Conservation (phyloP, 1,284 basidiomycete genomes). For the Cryptococcus hybrid region DNA sequence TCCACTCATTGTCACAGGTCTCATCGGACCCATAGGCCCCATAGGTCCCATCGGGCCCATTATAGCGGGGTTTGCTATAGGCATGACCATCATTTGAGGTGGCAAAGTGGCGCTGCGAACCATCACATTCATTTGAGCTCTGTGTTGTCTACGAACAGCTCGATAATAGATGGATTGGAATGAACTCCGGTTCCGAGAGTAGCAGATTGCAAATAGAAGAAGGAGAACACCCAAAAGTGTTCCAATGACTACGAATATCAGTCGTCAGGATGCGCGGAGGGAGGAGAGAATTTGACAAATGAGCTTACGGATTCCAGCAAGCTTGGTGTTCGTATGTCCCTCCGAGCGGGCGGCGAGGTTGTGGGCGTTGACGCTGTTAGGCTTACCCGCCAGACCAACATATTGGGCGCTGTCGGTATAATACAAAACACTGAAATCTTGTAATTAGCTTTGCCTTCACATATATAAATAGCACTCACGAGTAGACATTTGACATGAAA, state of each 20-base stretch:
- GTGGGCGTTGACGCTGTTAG: constrained; percentile 29
- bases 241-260: constrained; percentile 31
- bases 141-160: constrained; percentile 31
- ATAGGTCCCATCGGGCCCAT: constrained; percentile 8
- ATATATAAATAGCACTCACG: constrained; percentile 27
- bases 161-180: constrained; percentile 41
- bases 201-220: constrained; percentile 31
- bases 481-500: constrained; percentile 43
- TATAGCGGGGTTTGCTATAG: not conserved
- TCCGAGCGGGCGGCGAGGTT: constrained; percentile 14
- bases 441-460: not conserved
- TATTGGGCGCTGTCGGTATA: constrained; percentile 27
- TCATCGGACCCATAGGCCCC: constrained; percentile 8
- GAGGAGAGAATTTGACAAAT: not conserved
- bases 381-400: constrained; percentile 45
- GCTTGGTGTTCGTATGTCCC: constrained; percentile 18
- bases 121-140: constrained; percentile 31
- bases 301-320: constrained; percentile 37
- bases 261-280: not conserved
- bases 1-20: constrained; percentile 7
- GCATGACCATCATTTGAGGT: constrained; percentile 24
- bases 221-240: constrained; percentile 31
- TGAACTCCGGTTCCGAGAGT: constrained; percentile 32
- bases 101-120: constrained; percentile 31
- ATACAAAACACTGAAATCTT: constrained; percentile 33